Conservation (phyloP, 176 grass and related monocot genomes). For the Raddia guianensis region DNA sequence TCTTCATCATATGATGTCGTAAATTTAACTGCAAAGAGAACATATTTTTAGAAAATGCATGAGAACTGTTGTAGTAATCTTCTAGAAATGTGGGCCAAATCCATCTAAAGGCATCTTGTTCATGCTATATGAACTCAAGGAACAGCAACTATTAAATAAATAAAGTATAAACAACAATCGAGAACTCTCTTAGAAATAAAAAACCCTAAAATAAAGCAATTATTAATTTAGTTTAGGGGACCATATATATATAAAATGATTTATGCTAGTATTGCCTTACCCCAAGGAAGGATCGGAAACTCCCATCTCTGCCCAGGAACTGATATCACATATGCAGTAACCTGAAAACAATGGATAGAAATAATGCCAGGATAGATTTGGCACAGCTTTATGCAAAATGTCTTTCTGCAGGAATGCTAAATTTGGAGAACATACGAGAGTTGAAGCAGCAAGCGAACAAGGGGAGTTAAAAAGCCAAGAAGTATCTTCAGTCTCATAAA, state of each 20-base stretch:
- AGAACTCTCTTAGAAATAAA: constrained; percentile 2
- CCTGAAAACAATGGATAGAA: constrained; percentile 47
- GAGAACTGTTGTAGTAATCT: neutral
- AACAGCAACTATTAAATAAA: neutral
- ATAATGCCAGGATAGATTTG: constrained; percentile 14
- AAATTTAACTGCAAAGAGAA: constrained; percentile 58
- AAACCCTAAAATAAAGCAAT: neutral
- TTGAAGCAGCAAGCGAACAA: constrained; percentile 72
- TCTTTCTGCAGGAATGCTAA: constrained; percentile 17
- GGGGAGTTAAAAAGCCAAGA: constrained; percentile 67
- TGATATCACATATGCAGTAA: constrained; percentile 81
- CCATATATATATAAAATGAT: neutral
- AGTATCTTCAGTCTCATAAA: constrained; percentile 77
- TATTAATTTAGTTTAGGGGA: neutral
- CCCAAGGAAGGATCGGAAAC: constrained; percentile 93
- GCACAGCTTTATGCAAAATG: neutral
- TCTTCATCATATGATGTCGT: constrained; percentile 68
- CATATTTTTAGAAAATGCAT: constrained; percentile 6
- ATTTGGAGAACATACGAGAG: constrained; percentile 62
- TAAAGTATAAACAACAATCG: constrained; percentile 9
- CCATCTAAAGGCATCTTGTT: constrained; percentile 1
- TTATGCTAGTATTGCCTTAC: constrained; percentile 42
- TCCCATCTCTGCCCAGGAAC: constrained; percentile 88
- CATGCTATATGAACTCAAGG: neutral
- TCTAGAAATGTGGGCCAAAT: neutral